Evolutionary conservation across 306 rosid species (phyloP).

Genomic region (Rubus idaeus): DNA sequence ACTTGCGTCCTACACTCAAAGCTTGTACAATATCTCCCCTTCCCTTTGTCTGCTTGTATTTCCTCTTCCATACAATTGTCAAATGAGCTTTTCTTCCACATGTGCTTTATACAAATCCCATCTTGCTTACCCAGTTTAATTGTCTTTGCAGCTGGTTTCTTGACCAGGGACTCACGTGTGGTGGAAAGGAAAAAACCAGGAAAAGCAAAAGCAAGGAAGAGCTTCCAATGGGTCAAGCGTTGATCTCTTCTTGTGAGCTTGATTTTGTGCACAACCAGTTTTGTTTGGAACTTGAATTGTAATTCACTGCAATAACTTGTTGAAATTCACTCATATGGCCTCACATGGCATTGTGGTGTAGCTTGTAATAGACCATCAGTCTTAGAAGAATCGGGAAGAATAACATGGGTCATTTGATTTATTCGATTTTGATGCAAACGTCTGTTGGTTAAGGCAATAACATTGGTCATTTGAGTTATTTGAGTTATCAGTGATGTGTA

Average conservation of each 20-base stretch:
- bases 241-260: constrained; percentile 28
- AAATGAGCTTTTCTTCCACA: neutral
- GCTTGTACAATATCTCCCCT: constrained; percentile 41
- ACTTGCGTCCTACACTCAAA: constrained; percentile 74
- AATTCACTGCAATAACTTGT: constrained; percentile 22
- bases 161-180: constrained; percentile 86
- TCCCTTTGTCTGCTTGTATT: neutral
- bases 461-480: too few relatives aligned
- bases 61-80: neutral
- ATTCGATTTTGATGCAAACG: neutral
- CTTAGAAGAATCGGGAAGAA: neutral
- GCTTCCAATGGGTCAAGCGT: constrained; percentile 99
- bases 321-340: constrained; percentile 1
- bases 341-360: neutral
- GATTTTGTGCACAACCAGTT: constrained; percentile 13
- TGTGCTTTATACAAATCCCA: neutral
- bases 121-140: constrained; percentile 23
- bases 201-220: constrained; percentile 95
- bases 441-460: neutral
- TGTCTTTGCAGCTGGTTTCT: constrained; percentile 70
- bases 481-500: too few relatives aligned
- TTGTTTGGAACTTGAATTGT: constrained; percentile 33
- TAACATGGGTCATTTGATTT: neutral
- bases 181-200: constrained; percentile 99
- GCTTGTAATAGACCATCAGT: constrained; percentile 6